Evolutionary conservation across 2,329 filamentous ascomycete genomes (phyloP), one percentile per base, ranked within the genome.

Genomic region (Fusarium sulawesiense): DNA sequence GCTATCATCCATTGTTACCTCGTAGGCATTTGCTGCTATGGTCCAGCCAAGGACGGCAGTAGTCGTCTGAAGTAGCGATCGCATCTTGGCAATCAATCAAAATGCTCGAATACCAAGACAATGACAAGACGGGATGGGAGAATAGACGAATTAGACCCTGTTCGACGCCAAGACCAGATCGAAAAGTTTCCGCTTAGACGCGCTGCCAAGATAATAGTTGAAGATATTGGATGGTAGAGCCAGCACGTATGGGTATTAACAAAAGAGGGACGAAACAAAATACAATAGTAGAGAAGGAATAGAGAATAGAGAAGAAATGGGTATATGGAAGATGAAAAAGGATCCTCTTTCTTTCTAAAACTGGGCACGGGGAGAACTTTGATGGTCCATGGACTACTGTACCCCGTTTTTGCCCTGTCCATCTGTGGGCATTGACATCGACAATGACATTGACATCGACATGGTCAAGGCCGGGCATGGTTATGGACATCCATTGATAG

Each of bases 1-100:
- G 3, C 75, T 65, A 12, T 75, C 73, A 21, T 71, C 59, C 68
- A 70, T 73, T 46, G 69, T 64, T 32, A 75, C 56, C 7, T 71
- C 67, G 44, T 65, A 63, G 32, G 70, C 64, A 34, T 51, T 64
- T 37, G 47, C 59, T 32, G 60, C 65, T 30, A 49, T 57, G 21
- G 60, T 42, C 60, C 71, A 71, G 41, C 61, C 64, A 58, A 75
- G 54, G 29, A 56, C 41, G 29, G 60, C 44, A 23, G 64, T 62
- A 9, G 60, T 47, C 54, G 63, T 55, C n/a, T 57, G 56, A 23
- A 74, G 53, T 30, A 75, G 34, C 50, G 55, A 64, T 59, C 32
- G 70, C 73, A 74, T 75, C 32, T 59, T 66, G 71, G 59, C 53
- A 62, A 29, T 54, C 49, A 53, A 50, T 50, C 54, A 47, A 51